These are phyloP conservation scores for Tylopilus sp. DNA, from an alignment of 1,284 basidiomycete species.

Conservation along the genomic window DNA sequence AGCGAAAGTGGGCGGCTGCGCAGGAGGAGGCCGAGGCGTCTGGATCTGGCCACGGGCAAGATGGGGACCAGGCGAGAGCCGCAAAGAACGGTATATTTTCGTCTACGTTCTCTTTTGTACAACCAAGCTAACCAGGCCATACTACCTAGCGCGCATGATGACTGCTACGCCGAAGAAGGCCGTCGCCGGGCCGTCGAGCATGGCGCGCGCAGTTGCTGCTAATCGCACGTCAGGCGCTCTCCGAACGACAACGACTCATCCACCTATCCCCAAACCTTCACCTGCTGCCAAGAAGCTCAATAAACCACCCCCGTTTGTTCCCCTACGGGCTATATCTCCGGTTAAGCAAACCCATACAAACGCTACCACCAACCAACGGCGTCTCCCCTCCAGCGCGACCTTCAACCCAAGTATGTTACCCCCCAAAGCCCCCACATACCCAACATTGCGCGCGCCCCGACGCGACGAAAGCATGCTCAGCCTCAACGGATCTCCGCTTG, in stretches of 20 bases:
- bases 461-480: conserved; percentile 70
- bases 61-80: conserved; percentile 43
- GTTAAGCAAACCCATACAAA: conserved; percentile 33
- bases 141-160: conserved; percentile 48
- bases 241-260: conserved; percentile 27
- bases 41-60: conserved; percentile 25
- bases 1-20: conserved; percentile 66
- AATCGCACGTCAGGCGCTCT: conserved; percentile 47
- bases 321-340: conserved; percentile 42
- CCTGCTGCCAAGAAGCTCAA: conserved; percentile 53
- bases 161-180: conserved; percentile 52
- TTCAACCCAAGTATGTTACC: conserved; percentile 64
- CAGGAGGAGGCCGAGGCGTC: conserved; percentile 50
- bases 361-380: conserved; percentile 19
- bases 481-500: conserved; percentile 70
- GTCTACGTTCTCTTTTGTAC: background rate
- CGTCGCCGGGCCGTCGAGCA: conserved; percentile 39
- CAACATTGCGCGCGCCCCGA: conserved; percentile 50
- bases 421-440: conserved; percentile 58
- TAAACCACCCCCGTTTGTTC: conserved; percentile 25
- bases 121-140: background rate
- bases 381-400: conserved; percentile 60
- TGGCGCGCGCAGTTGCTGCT: conserved; percentile 38
- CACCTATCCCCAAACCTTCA: conserved; percentile 41
- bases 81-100: conserved; percentile 53